Percentiles rank a stretch among this genome's conserved stretches.
Evolutionary conservation across 768 basidiomycete genomes (phyloP).

Genomic region (Collybia mongolica): DNA sequence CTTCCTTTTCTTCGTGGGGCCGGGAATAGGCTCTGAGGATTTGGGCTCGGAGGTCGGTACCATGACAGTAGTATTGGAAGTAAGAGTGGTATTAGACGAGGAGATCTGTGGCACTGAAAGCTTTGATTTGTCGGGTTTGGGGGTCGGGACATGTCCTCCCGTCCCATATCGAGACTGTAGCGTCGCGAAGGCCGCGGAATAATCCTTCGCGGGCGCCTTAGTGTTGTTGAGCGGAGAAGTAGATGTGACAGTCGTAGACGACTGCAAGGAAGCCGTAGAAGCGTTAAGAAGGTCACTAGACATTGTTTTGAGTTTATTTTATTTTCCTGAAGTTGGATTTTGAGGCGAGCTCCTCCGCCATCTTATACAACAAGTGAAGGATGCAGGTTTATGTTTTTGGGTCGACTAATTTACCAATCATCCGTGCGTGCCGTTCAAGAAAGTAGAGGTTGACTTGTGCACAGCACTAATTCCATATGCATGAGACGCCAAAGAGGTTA

Average conservation of each 20-base stretch:
- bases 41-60: not conserved
- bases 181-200: slow-evolving; percentile 31
- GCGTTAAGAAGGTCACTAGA: slow-evolving; percentile 1
- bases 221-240: slow-evolving; percentile 10
- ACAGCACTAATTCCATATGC: too few relatives aligned
- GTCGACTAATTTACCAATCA: too few relatives aligned
- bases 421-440: not conserved
- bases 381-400: too few relatives aligned
- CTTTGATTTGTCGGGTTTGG: slow-evolving; percentile 18
- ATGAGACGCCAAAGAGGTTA: too few relatives aligned
- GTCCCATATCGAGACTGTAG: slow-evolving; percentile 37
- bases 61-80: not conserved
- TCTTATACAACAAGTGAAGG: too few relatives aligned
- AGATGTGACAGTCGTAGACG: slow-evolving; percentile 11
- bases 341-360: not conserved
- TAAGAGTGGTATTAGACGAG: slow-evolving; percentile 15
- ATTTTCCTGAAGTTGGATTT: not conserved
- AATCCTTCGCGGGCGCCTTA: slow-evolving; percentile 27
- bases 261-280: slow-evolving; percentile 21
- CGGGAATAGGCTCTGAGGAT: not conserved
- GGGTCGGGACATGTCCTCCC: slow-evolving; percentile 25
- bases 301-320: slow-evolving; percentile 3
- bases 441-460: not conserved
- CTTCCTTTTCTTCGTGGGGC: slow-evolving; percentile 4
- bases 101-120: slow-evolving; percentile 4